phyloP scores from a whole-genome alignment of 257 asterid species.

The Solanum bukasovii region DNA sequence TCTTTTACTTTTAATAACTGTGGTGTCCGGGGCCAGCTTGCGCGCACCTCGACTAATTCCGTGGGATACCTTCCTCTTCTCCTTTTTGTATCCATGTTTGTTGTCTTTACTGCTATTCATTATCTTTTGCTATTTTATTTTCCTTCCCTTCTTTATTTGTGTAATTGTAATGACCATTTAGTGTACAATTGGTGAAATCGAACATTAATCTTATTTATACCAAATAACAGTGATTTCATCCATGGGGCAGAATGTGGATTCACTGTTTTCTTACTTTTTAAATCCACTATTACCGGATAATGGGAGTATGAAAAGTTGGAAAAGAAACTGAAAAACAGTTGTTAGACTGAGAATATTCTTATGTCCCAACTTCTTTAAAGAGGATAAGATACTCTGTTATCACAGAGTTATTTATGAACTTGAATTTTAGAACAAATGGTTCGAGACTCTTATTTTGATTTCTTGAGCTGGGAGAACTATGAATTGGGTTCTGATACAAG shows the following conservation, averaged over 20 bases:
- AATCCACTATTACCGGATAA: not conserved
- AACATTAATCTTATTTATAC: not conserved
- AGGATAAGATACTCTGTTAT: not conserved
- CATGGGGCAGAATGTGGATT: not conserved
- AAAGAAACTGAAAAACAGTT: not conserved
- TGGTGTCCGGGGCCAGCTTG: not conserved
- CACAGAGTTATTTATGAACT: not conserved
- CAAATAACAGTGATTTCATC: not conserved
- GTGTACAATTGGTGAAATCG: not conserved
- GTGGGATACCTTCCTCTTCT: not conserved
- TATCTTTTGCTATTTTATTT: not conserved
- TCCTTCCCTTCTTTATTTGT: not conserved
- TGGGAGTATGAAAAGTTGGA: not conserved
- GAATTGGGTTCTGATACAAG: not conserved
- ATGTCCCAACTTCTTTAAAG: not conserved
- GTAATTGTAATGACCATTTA: not conserved
- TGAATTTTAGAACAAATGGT: not conserved
- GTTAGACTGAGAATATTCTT: not conserved
- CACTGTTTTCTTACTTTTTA: not conserved
- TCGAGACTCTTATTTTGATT: not conserved
- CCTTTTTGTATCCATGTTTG: constrained; percentile 4
- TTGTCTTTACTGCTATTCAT: constrained; percentile 3
- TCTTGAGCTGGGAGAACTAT: not conserved
- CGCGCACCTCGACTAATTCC: not conserved
- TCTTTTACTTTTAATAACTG: not conserved